Evolutionary conservation across 2,329 filamentous ascomycete species (phyloP).

Genomic region (Phialocephala sp.): DNA sequence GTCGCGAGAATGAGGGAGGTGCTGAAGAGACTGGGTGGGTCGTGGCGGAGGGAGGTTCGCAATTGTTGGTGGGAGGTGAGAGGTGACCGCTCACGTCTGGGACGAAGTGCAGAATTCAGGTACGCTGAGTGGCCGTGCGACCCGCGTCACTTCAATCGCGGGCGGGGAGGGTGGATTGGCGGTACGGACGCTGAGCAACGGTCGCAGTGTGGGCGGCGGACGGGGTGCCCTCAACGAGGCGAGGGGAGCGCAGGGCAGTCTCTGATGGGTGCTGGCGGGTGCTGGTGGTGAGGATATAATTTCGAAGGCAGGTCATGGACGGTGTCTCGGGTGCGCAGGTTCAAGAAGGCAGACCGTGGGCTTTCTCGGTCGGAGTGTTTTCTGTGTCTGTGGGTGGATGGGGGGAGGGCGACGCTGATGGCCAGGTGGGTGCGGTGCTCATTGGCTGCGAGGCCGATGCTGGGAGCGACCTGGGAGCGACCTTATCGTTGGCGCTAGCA

Average conservation of each 20-base stretch:
- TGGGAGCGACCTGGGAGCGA: neutral
- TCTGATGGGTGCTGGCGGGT: neutral
- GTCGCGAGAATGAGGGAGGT: slow-evolving; percentile 19
- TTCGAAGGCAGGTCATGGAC: neutral
- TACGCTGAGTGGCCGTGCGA: slow-evolving; percentile 33
- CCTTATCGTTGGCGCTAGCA: neutral
- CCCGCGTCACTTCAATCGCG: slow-evolving; percentile 22
- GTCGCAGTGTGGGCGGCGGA: neutral
- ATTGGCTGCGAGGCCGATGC: slow-evolving; percentile 2
- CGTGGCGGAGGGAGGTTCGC: slow-evolving; percentile 8
- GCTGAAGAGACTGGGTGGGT: slow-evolving; percentile 1
- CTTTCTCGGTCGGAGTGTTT: slow-evolving; percentile 11
- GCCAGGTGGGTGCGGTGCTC: neutral
- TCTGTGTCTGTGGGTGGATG: slow-evolving; percentile 10
- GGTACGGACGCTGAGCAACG: slow-evolving; percentile 1
- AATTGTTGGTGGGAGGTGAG: slow-evolving; percentile 33
- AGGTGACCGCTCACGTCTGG: slow-evolving; percentile 19
- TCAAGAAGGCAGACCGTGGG: slow-evolving; percentile 1
- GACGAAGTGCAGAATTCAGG: slow-evolving; percentile 25
- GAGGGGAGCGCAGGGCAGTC: neutral
- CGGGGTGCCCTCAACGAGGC: neutral
- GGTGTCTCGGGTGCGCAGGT: slow-evolving; percentile 9
- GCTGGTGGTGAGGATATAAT: slow-evolving; percentile 27
- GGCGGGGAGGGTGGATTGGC: neutral
- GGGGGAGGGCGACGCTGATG: neutral